These are phyloP conservation scores for Bruguiera sexangula DNA, from an alignment of 345 rosid species.

Conservation along the genomic window DNA sequence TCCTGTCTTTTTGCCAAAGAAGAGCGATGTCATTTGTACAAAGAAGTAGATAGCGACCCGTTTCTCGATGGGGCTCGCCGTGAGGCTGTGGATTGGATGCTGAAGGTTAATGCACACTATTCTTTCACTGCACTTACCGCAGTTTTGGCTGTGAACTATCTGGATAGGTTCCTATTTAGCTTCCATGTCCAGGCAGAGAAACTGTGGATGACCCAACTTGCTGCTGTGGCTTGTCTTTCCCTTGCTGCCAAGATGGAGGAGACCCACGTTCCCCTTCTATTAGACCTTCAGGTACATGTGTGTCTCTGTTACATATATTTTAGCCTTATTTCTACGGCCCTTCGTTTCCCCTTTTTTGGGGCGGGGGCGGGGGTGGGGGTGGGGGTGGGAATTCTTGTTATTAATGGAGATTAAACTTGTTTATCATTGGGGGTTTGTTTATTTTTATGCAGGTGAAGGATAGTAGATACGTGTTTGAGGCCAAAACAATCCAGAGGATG, in stretches of 20 bases:
- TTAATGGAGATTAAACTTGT: neutral
- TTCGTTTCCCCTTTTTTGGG: neutral
- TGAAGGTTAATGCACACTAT: conserved; percentile 56
- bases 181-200: conserved; percentile 50
- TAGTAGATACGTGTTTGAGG: conserved; percentile 65
- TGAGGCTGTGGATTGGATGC: conserved; percentile 77
- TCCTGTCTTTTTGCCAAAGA: conserved; percentile 41
- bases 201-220: conserved; percentile 92
- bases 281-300: conserved; percentile 73
- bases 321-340: neutral
- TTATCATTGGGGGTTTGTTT: conserved; percentile 12
- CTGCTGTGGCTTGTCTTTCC: conserved; percentile 84
- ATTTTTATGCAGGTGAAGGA: conserved; percentile 56
- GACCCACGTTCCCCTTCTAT: conserved; percentile 70
- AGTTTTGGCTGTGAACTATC: conserved; percentile 68
- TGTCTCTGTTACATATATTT: neutral
- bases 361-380: too few relatives aligned
- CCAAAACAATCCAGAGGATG: conserved; percentile 89
- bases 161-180: conserved; percentile 69
- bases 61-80: conserved; percentile 40
- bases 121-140: conserved; percentile 73
- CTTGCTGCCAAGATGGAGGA: conserved; percentile 96
- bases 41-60: conserved; percentile 23
- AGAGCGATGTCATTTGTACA: conserved; percentile 32
- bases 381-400: neutral